Evolutionary conservation across 768 basidiomycete genomes (phyloP).

Genomic region (Neoboletus magnificus): DNA sequence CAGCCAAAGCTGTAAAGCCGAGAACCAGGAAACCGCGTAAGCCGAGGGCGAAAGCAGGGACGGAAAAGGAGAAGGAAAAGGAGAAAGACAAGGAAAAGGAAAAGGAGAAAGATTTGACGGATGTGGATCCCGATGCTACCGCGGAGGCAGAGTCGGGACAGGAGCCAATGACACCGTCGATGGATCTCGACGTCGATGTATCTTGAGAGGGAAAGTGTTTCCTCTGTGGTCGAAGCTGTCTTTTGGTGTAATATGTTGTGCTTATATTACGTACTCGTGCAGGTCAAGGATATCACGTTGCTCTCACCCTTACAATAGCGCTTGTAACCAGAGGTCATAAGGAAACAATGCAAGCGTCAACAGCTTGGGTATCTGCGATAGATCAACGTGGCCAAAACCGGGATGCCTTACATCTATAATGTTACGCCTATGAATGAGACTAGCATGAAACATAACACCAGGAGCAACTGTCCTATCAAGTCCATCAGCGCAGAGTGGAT

Average conservation of each 20-base stretch:
- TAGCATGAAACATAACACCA: slow-evolving; percentile 73
- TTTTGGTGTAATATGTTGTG: not conserved
- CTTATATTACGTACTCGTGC: not conserved
- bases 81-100: slow-evolving; percentile 19
- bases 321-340: too few species aligned
- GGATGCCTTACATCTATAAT: slow-evolving; percentile 2
- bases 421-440: slow-evolving; percentile 44
- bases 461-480: slow-evolving; percentile 74
- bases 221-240: not conserved
- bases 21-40: slow-evolving; percentile 30
- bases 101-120: slow-evolving; percentile 27
- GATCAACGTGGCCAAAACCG: not conserved
- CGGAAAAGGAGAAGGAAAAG: slow-evolving; percentile 29
- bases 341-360: not conserved
- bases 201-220: slow-evolving; percentile 41
- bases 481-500: slow-evolving; percentile 89
- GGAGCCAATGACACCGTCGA: slow-evolving; percentile 35
- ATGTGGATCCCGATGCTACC: slow-evolving; percentile 28
- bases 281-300: not conserved
- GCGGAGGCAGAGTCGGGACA: slow-evolving; percentile 32
- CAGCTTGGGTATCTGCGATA: not conserved
- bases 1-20: slow-evolving; percentile 32
- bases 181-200: slow-evolving; percentile 37
- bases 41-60: slow-evolving; percentile 15
- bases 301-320: not conserved